Evolutionary conservation across 192 early-diverging fungal species (phyloP).

Genomic region (Coemansia sp.): DNA sequence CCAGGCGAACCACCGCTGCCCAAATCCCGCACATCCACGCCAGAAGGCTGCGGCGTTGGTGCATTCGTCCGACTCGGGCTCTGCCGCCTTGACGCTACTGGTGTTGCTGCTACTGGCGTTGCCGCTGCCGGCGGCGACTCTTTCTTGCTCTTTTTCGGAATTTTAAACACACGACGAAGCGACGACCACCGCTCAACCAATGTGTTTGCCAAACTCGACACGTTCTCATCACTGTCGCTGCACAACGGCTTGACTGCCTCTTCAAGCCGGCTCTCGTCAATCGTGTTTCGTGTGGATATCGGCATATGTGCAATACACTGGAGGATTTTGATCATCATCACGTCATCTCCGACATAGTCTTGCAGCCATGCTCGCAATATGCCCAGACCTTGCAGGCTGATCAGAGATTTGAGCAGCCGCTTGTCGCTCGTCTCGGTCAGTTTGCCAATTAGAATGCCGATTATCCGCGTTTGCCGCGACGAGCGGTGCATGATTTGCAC

Average conservation of each 20-base stretch:
- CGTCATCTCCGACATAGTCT: conserved; percentile 62
- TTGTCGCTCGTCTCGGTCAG: conserved; percentile 58
- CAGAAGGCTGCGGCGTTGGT: conserved; percentile 1
- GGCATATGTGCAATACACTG: conserved; percentile 75
- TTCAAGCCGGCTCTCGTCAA: conserved; percentile 76
- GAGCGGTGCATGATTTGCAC: conserved; percentile 72
- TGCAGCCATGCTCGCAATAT: conserved; percentile 57
- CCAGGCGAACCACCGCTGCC: conserved; percentile 6
- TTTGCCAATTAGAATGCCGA: conserved; percentile 61
- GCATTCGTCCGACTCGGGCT: conserved; percentile 31
- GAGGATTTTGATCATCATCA: conserved; percentile 63
- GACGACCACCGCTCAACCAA: conserved; percentile 42
- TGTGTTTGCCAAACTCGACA: conserved; percentile 25
- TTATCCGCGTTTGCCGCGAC: conserved; percentile 56
- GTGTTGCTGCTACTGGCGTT: conserved; percentile 18
- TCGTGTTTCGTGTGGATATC: conserved; percentile 72
- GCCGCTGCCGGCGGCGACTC: conserved; percentile 24
- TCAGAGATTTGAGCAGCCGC: conserved; percentile 70
- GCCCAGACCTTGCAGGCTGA: conserved; percentile 38
- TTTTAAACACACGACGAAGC: conserved; percentile 45
- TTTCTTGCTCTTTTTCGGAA: conserved; percentile 47
- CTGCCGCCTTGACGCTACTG: conserved; percentile 20
- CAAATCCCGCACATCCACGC: background rate
- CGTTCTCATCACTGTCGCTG: conserved; percentile 42
- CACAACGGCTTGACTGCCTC: conserved; percentile 58